Evolutionary conservation across 805 yeast genomes (phyloP).

Genomic region (Yarrowia porcina): DNA sequence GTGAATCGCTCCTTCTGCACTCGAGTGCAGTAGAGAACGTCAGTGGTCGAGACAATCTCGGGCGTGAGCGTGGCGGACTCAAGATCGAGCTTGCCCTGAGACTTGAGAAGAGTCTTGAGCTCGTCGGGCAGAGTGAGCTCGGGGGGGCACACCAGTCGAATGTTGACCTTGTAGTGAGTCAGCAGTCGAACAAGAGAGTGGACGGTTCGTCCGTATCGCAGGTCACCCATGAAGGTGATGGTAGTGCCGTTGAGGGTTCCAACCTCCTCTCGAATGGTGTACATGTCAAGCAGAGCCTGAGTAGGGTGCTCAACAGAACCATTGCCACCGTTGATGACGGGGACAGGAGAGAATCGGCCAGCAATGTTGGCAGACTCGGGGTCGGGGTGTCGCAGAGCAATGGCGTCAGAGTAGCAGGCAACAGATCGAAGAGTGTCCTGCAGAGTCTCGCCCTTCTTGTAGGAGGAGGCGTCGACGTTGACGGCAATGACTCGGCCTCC

Average conservation of each 20-base stretch:
- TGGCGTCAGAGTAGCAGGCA: constrained; percentile 94
- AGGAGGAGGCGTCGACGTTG: constrained; percentile 83
- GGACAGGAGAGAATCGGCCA: constrained; percentile 94
- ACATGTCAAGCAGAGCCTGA: constrained; percentile 94
- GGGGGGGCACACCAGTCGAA: constrained; percentile 87
- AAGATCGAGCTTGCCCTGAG: constrained; percentile 62
- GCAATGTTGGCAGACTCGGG: constrained; percentile 91
- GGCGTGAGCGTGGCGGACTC: constrained; percentile 79
- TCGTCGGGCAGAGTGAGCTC: constrained; percentile 81
- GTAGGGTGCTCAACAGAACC: constrained; percentile 99
- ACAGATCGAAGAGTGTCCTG: constrained; percentile 95
- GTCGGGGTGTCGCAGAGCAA: constrained; percentile 94
- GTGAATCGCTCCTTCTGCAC: constrained; percentile 95
- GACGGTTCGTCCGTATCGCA: constrained; percentile 97
- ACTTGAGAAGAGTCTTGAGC: constrained; percentile 61
- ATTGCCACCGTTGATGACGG: constrained; percentile 96
- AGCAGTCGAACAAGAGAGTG: constrained; percentile 91
- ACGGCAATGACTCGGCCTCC: constrained; percentile 96
- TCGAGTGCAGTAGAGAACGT: constrained; percentile 95
- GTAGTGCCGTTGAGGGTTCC: constrained; percentile 98
- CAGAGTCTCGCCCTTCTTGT: constrained; percentile 95
- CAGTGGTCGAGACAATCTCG: constrained; percentile 83
- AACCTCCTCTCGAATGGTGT: constrained; percentile 97
- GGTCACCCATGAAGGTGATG: constrained; percentile 98
- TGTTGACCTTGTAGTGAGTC: constrained; percentile 86